Conservation (phyloP, 1,284 basidiomycete species). For the Termitomyces sp. region DNA sequence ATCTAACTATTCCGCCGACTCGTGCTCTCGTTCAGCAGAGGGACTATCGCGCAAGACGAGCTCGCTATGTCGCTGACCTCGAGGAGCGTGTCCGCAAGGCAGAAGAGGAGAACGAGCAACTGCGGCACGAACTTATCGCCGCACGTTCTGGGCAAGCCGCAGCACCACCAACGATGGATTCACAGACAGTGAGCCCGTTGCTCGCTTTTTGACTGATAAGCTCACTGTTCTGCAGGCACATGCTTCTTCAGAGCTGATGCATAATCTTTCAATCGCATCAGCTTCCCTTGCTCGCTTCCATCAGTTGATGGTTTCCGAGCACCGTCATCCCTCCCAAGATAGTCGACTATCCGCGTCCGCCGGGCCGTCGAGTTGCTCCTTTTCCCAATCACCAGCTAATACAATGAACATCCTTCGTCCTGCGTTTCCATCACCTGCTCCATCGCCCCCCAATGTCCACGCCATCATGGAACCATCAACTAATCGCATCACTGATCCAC, state of each 20-base stretch:
- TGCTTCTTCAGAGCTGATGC: conserved; percentile 48
- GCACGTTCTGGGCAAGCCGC: conserved; percentile 31
- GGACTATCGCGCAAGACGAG: conserved; percentile 59
- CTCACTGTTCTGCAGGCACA: conserved; percentile 31
- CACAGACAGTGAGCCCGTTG: conserved; percentile 38
- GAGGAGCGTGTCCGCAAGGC: conserved; percentile 47
- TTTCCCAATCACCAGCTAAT: conserved; percentile 6
- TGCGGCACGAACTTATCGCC: conserved; percentile 44
- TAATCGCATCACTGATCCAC: conserved; percentile 6
- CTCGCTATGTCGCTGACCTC: conserved; percentile 50
- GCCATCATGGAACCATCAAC: conserved; percentile 13
- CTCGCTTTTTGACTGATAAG: neutral
- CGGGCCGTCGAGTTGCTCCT: conserved; percentile 6
- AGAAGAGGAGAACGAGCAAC: conserved; percentile 49
- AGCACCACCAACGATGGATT: conserved; percentile 29
- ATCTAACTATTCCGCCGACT: conserved; percentile 48
- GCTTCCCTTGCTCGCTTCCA: conserved; percentile 45
- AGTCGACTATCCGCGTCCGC: neutral
- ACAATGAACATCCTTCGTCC: conserved; percentile 10
- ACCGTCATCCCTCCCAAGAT: conserved; percentile 3
- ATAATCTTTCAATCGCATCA: conserved; percentile 40
- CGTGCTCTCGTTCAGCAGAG: conserved; percentile 51
- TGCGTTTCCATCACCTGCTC: conserved; percentile 22
- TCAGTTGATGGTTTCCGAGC: conserved; percentile 31
- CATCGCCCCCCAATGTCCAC: conserved; percentile 21